phyloP scores from a whole-genome alignment of 2,329 filamentous ascomycete genomes.

The Teratosphaeria zuluensis region DNA sequence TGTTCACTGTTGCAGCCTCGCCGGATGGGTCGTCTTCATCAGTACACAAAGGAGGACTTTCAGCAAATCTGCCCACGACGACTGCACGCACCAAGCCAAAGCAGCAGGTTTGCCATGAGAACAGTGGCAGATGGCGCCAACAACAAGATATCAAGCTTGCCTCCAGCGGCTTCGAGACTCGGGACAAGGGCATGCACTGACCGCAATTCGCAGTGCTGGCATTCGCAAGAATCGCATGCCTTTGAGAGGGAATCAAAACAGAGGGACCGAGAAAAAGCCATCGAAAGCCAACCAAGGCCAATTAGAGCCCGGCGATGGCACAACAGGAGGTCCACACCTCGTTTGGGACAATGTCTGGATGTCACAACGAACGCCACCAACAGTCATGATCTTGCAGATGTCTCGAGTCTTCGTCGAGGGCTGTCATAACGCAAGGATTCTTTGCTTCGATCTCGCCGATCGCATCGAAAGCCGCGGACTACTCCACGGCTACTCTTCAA shows the following conservation, averaged over 20 bases:
- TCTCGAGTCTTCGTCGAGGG: background rate
- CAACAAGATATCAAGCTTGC: background rate
- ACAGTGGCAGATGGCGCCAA: background rate
- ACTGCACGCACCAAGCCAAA: too few relatives aligned
- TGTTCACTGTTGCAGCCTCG: background rate
- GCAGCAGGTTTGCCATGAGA: too few relatives aligned
- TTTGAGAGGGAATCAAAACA: background rate
- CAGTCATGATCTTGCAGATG: background rate
- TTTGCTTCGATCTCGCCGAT: background rate
- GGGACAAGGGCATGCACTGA: background rate
- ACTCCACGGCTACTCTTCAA: background rate
- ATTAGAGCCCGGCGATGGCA: background rate
- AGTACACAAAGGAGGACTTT: background rate
- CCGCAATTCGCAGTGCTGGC: background rate
- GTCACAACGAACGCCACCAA: background rate
- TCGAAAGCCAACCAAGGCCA: background rate
- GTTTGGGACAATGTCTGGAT: background rate
- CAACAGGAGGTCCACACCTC: background rate
- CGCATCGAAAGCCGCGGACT: background rate
- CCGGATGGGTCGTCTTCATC: background rate
- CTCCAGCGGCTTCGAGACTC: background rate
- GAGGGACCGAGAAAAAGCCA: background rate
- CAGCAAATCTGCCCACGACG: too few relatives aligned
- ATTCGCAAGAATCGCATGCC: background rate
- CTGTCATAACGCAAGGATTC: background rate